Conservation (phyloP, 164 flowering plant genomes). For the Houttuynia cordata region DNA sequence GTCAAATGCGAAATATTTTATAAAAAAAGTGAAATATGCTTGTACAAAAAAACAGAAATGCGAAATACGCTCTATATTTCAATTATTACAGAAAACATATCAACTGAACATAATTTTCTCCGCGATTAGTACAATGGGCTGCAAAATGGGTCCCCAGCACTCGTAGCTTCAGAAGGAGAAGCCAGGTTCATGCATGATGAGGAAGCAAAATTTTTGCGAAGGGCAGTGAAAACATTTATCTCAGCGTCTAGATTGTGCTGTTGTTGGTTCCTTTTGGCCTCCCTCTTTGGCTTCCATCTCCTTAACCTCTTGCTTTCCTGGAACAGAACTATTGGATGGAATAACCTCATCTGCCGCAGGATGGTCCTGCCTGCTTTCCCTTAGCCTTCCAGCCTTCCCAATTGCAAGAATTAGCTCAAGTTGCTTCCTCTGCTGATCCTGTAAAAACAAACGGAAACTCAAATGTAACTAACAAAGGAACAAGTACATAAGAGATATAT, state of each 20-base stretch:
- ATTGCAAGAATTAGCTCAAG: slow-evolving; percentile 75
- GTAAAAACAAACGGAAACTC: neutral
- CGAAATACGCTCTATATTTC: too few species aligned
- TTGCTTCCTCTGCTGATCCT: slow-evolving; percentile 85
- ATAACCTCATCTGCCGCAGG: slow-evolving; percentile 10
- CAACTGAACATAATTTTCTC: too few species aligned
- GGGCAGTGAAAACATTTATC: neutral
- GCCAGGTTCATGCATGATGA: neutral
- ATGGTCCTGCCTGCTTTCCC: slow-evolving; percentile 27
- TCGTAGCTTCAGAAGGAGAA: neutral
- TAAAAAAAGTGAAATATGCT: too few species aligned
- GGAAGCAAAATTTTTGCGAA: neutral
- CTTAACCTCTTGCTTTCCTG: slow-evolving; percentile 11
- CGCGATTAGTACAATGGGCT: too few species aligned
- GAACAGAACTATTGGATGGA: slow-evolving; percentile 6
- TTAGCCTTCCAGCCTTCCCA: slow-evolving; percentile 41
- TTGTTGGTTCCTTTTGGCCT: slow-evolving; percentile 1
- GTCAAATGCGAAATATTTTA: too few species aligned
- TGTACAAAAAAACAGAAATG: too few species aligned
- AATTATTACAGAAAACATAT: too few species aligned
- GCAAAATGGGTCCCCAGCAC: neutral
- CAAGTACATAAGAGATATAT: neutral
- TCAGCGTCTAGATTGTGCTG: slow-evolving; percentile 1
- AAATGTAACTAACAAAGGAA: neutral
- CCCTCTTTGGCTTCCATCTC: slow-evolving; percentile 10